A percentile compares a stretch with the other conserved stretches of the same genome.
Evolutionary conservation across 2,329 filamentous ascomycete species (phyloP).

Genomic region (Penicillium sp.): DNA sequence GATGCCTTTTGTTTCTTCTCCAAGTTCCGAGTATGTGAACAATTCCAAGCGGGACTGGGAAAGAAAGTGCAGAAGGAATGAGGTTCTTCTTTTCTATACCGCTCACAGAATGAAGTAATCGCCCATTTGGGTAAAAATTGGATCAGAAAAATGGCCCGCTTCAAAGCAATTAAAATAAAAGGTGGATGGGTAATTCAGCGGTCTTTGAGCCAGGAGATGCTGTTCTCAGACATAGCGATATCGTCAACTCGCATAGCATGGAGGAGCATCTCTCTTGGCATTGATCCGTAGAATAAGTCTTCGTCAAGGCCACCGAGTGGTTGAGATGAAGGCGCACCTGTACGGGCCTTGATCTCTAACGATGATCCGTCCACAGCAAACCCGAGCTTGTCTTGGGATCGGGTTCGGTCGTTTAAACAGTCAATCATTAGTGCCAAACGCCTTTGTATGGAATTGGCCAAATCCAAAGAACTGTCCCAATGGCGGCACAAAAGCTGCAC

Average conservation of each 20-base stretch:
- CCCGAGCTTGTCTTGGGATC: slow-evolving; percentile 34
- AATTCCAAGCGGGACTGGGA: not conserved
- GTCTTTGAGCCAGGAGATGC: slow-evolving; percentile 31
- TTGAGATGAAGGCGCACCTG: slow-evolving; percentile 13
- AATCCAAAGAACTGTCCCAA: slow-evolving; percentile 59
- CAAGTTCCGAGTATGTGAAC: not conserved
- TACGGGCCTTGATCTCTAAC: slow-evolving; percentile 43
- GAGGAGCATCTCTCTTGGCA: slow-evolving; percentile 29
- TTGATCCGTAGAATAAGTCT: slow-evolving; percentile 45
- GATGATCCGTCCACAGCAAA: slow-evolving; percentile 38
- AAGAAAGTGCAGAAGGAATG: not conserved
- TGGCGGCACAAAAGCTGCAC: slow-evolving; percentile 57
- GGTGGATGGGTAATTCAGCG: slow-evolving; percentile 3
- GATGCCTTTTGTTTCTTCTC: not conserved
- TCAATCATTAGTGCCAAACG: slow-evolving; percentile 48
- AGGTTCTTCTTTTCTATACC: not conserved
- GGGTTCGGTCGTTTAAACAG: slow-evolving; percentile 35
- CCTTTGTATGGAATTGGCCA: slow-evolving; percentile 51
- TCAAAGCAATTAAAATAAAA: not conserved
- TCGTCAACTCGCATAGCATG: slow-evolving; percentile 33
- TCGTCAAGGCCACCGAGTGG: slow-evolving; percentile 29
- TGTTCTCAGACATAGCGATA: slow-evolving; percentile 22
- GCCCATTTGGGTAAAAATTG: not conserved
- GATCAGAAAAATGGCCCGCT: not conserved
- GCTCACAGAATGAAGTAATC: not conserved